Evolutionary conservation across 1,139 yeast genomes (phyloP).

Genomic region (Barnettozyma hawaiiensis): DNA sequence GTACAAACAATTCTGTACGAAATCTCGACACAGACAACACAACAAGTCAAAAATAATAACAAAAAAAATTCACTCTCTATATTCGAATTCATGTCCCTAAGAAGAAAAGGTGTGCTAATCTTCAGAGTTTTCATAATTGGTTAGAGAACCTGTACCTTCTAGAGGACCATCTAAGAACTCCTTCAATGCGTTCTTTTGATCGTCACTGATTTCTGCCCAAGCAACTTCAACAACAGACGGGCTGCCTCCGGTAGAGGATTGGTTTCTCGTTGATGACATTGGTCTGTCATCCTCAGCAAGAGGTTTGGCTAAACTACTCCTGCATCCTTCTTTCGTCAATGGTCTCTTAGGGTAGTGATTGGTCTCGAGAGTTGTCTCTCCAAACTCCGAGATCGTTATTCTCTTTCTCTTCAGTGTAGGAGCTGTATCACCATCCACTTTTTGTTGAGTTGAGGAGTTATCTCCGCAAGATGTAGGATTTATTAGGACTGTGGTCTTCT

Average conservation of each 20-base stretch:
- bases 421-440: background rate
- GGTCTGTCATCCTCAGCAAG: background rate
- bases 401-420: background rate
- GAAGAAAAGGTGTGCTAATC: too few species aligned
- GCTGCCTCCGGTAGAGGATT: background rate
- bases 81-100: too few species aligned
- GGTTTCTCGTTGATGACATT: background rate
- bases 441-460: background rate
- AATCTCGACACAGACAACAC: too few species aligned
- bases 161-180: background rate
- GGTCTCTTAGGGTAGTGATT: background rate
- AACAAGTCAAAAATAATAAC: too few species aligned
- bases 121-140: background rate
- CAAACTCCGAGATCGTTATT: background rate
- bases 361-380: background rate
- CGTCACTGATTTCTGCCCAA: background rate
- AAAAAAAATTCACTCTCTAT: too few species aligned
- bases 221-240: background rate
- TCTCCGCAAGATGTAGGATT: background rate
- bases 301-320: background rate
- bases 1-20: too few species aligned
- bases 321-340: background rate
- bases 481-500: background rate
- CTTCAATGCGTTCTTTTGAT: background rate
- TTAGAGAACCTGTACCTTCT: background rate